These are phyloP conservation scores for Tilletia indica DNA, from an alignment of 1,284 basidiomycete species.

Conservation along the genomic window DNA sequence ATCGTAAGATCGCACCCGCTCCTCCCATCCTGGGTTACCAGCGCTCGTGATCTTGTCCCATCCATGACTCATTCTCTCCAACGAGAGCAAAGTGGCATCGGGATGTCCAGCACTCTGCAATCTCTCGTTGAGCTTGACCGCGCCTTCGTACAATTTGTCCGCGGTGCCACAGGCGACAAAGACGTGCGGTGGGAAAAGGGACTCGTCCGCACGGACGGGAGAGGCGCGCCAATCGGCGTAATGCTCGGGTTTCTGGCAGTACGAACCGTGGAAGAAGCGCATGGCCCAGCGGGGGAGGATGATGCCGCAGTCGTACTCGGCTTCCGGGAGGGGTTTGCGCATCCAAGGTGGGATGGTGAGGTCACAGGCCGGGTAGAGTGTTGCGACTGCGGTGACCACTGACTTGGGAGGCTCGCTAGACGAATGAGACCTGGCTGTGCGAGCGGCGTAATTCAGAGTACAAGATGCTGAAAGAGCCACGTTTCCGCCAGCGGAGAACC, in stretches of 20 bases:
- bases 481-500: constrained; percentile 48
- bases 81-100: constrained; percentile 29
- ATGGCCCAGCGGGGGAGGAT: constrained; percentile 35
- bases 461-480: constrained; percentile 35
- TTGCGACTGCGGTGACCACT: constrained; percentile 21
- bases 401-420: not conserved
- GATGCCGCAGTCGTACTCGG: constrained; percentile 21
- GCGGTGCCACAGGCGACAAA: constrained; percentile 38
- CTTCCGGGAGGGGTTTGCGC: not conserved
- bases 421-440: constrained; percentile 26
- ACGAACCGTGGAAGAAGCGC: constrained; percentile 27
- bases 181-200: constrained; percentile 31
- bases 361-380: constrained; percentile 37
- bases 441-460: constrained; percentile 29
- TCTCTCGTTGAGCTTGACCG: constrained; percentile 34
- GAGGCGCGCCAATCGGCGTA: constrained; percentile 31
- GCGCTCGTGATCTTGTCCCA: constrained; percentile 37
- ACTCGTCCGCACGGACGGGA: constrained; percentile 29
- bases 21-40: not conserved
- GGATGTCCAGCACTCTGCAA: constrained; percentile 27
- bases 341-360: constrained; percentile 28
- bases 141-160: constrained; percentile 41
- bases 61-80: constrained; percentile 42
- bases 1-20: not conserved
- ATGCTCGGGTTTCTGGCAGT: not conserved